These are phyloP conservation scores for Aegilops sharonensis DNA, from an alignment of 176 grass and related monocot species.

Conservation along the genomic window DNA sequence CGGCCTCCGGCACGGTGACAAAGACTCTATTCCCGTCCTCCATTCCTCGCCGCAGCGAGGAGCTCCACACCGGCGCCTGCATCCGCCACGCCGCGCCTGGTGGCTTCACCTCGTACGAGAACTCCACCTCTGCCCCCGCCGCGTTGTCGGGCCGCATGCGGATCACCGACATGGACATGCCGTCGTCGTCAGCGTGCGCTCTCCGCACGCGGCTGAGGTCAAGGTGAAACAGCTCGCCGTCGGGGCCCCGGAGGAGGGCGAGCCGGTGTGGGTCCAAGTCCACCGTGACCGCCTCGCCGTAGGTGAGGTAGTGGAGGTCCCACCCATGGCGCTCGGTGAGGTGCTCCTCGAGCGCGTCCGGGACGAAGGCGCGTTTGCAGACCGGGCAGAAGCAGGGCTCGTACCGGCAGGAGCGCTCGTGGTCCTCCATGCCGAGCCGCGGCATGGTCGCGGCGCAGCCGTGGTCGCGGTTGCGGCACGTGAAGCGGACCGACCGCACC, in stretches of 20 bases:
- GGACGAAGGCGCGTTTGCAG: not conserved
- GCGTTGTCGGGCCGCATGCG: conserved; percentile 14
- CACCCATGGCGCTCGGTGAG: not conserved
- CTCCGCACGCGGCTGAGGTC: not conserved
- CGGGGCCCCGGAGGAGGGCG: not conserved
- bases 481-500: not conserved
- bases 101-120: conserved; percentile 22
- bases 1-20: conserved; percentile 9
- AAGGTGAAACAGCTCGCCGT: not conserved
- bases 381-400: conserved; percentile 25
- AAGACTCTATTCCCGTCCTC: not conserved
- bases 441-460: not conserved
- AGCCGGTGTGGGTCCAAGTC: too few species aligned
- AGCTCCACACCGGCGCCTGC: conserved; percentile 1
- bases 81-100: not conserved
- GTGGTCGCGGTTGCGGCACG: not conserved
- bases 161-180: not conserved
- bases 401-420: not conserved
- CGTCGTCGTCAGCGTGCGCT: too few species aligned
- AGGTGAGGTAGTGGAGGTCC: not conserved
- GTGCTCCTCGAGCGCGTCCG: not conserved
- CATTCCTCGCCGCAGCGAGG: not conserved
- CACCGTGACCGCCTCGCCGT: not conserved
- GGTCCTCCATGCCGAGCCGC: not conserved
- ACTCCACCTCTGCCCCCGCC: not conserved